Evolutionary conservation across 169 alveolate species (phyloP).

Genomic region (Eimeria maxima): DNA sequence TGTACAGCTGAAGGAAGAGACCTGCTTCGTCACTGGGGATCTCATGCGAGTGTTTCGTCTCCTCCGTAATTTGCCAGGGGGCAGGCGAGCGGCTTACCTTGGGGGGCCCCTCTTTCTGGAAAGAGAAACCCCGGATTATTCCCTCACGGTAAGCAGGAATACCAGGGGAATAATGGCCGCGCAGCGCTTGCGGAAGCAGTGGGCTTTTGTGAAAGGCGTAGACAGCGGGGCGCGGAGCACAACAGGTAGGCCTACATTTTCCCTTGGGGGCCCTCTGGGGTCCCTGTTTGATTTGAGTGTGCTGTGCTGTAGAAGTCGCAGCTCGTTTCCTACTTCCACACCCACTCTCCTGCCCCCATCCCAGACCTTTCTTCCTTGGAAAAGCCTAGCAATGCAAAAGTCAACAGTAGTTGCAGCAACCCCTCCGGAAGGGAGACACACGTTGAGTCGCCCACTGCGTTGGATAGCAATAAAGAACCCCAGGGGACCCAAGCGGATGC

Average conservation of each 20-base stretch:
- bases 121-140: constrained; percentile 62
- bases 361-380: constrained; percentile 48
- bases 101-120: constrained; percentile 61
- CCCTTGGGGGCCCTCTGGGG: background rate
- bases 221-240: background rate
- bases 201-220: background rate
- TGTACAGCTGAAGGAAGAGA: constrained; percentile 60
- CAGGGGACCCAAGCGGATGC: constrained; percentile 46
- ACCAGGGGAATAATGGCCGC: background rate
- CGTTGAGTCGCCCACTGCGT: constrained; percentile 18
- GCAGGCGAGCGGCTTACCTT: constrained; percentile 26
- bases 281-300: background rate
- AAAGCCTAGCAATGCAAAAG: background rate
- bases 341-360: constrained; percentile 72
- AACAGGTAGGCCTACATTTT: background rate
- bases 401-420: constrained; percentile 78
- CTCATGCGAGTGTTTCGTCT: constrained; percentile 20
- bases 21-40: constrained; percentile 52
- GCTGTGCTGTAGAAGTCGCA: constrained; percentile 44
- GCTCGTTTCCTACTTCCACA: constrained; percentile 49
- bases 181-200: background rate
- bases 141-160: constrained; percentile 10
- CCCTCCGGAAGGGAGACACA: constrained; percentile 74
- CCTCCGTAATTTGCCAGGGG: constrained; percentile 41
- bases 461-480: constrained; percentile 58